Conservation (phyloP, 176 grass and related monocot genomes). For the Carex littledalei region DNA sequence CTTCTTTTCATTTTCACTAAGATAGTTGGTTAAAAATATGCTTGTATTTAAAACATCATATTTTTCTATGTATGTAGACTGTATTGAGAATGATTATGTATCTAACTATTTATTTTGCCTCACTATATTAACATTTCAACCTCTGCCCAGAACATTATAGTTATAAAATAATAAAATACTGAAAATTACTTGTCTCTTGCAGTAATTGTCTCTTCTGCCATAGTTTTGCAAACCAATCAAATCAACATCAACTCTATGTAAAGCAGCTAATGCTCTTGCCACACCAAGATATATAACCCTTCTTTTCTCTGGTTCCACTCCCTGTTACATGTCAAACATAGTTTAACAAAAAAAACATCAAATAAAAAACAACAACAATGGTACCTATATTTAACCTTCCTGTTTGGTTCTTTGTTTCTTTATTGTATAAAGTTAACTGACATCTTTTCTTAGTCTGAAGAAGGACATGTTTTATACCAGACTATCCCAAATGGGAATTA, state of each 20-base stretch:
- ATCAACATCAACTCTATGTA: conserved; percentile 71
- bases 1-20: neutral
- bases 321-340: conserved; percentile 30
- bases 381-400: neutral
- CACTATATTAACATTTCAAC: neutral
- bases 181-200: conserved; percentile 78
- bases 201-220: conserved; percentile 88
- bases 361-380: neutral
- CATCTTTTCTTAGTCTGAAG: neutral
- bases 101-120: neutral
- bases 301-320: conserved; percentile 48
- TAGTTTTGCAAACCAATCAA: conserved; percentile 74
- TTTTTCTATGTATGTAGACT: neutral
- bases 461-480: neutral
- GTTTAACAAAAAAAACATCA: neutral
- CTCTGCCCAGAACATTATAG: neutral
- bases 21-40: neutral
- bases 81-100: neutral
- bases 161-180: neutral
- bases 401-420: neutral
- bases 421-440: neutral
- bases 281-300: conserved; percentile 55
- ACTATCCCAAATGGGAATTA: neutral
- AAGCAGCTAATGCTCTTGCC: conserved; percentile 57
- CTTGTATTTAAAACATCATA: neutral